Evolutionary conservation across 371 early-diverging fungal species (phyloP), one percentile per base, ranked within the genome.

Genomic region (Catenaria anguillulae): DNA sequence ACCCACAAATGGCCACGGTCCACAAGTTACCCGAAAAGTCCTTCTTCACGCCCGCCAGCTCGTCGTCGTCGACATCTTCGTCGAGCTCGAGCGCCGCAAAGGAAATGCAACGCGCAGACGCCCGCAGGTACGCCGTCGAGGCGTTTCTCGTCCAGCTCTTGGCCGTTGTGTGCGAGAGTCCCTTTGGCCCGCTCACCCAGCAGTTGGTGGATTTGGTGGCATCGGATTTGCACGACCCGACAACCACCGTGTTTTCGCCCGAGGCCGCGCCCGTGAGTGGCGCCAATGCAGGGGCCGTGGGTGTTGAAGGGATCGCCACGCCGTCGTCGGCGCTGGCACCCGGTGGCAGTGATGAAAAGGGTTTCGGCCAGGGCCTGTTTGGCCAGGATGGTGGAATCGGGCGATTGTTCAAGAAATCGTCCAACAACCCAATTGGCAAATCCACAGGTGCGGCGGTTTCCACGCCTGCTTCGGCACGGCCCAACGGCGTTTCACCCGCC

Each of bases 1-100:
- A 50, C 31, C 52, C 52, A 31, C 52, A 50, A 8, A 8, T 50
- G 29, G 26, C 52, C 15, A 15, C 73, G 61, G 68, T 86, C 48
- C 84, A 82, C 50, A 82, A 81, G 63, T 71, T 87, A 4, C 92
- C 92, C 3, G 89, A 90, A 31, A 88, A 86, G 68, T 73, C 78
- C 46, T 67, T 89, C 0, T 88, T 90, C 68, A n/a, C n/a, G 63
- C 12, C 15, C 15, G 15, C 60, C 8, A 60, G 60, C 12, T 12
- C 23, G 43, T 12, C 43, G 35, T 84, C 84, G 24, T 73, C 75
- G 42, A 85, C 87, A 69, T 73, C 74, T 40, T 86, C 86, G 66
- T 75, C 84, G 62, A 17, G 55, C 33, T 26, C 24, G 12, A 48
- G 33, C 33, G 12, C 19, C 52, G 33, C 52, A 31, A 29, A 10